phyloP scores from a whole-genome alignment of 805 yeast genomes.

The Torulaspora quercuum region DNA sequence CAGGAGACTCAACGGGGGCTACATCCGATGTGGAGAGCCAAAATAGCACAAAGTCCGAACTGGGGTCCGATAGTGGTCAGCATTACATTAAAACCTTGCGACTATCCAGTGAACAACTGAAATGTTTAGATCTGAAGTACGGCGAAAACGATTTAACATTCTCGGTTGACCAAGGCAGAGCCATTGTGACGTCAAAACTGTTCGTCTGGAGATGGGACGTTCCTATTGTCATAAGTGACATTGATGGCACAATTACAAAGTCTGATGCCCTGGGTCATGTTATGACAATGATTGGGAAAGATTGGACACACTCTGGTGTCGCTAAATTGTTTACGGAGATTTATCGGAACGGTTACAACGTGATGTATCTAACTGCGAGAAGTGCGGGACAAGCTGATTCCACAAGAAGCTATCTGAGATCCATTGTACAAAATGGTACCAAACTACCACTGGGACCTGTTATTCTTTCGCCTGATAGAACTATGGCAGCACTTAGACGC shows the following conservation, averaged over 20 bases:
- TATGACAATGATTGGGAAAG: constrained; percentile 86
- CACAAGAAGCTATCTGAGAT: constrained; percentile 76
- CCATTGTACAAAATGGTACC: constrained; percentile 72
- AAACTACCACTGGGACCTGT: constrained; percentile 88
- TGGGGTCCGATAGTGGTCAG: constrained; percentile 11
- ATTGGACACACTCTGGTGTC: constrained; percentile 98
- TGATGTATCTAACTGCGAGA: constrained; percentile 89
- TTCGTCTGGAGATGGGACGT: constrained; percentile 79
- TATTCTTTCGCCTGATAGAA: constrained; percentile 89
- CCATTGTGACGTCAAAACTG: constrained; percentile 67
- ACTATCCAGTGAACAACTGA: constrained; percentile 85
- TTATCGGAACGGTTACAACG: constrained; percentile 80
- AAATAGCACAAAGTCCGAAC: constrained; percentile 17
- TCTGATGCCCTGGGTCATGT: constrained; percentile 98
- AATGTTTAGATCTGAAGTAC: constrained; percentile 62
- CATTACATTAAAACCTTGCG: constrained; percentile 82
- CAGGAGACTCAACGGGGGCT: constrained; percentile 17
- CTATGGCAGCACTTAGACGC: constrained; percentile 89
- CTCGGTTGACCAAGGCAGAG: constrained; percentile 77
- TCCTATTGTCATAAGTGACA: constrained; percentile 94
- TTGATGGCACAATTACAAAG: constrained; percentile 96
- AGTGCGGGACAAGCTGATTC: constrained; percentile 94
- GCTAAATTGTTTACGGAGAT: constrained; percentile 90
- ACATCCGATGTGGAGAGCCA: constrained; percentile 15
- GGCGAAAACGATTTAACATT: constrained; percentile 81